Conservation (phyloP, 2,329 filamentous ascomycete species). For the Monilinia fructicola region DNA sequence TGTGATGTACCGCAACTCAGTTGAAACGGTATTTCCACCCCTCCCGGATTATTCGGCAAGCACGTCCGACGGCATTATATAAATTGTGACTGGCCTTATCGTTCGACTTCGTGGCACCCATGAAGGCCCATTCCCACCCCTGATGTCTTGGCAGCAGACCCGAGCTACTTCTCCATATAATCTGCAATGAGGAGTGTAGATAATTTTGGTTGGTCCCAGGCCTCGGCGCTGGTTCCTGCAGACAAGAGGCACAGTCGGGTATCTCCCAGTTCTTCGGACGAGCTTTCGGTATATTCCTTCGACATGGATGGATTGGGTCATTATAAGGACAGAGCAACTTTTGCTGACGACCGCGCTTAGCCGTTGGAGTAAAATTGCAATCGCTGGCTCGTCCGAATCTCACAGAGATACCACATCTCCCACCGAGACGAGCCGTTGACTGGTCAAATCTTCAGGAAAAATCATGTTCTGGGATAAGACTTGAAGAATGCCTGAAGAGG, state of each 20-base stretch:
- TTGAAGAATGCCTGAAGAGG: constrained; percentile 11
- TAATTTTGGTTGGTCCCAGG: constrained; percentile 21
- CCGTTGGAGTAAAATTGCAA: constrained; percentile 17
- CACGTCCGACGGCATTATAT: constrained; percentile 17
- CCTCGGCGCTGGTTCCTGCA: constrained; percentile 39
- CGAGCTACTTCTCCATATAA: constrained; percentile 21
- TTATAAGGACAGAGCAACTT: constrained; percentile 5
- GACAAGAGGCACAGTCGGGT: constrained; percentile 34
- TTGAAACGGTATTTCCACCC: constrained; percentile 17
- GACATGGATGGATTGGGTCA: constrained; percentile 19
- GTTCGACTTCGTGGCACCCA: constrained; percentile 24
- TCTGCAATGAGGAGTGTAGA: constrained; percentile 16
- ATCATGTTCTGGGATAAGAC: neutral
- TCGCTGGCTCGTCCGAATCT: neutral
- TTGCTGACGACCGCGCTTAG: constrained; percentile 11
- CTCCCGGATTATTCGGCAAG: constrained; percentile 22
- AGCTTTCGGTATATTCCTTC: constrained; percentile 3
- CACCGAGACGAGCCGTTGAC: neutral
- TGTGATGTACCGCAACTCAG: constrained; percentile 13
- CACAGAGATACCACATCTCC: neutral
- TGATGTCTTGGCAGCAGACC: constrained; percentile 5
- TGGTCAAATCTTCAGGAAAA: neutral
- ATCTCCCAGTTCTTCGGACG: constrained; percentile 15
- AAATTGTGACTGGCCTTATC: constrained; percentile 21
- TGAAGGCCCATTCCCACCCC: constrained; percentile 3